Evolutionary conservation across 179 eudicot species (phyloP), one percentile per base, ranked within the genome.

Genomic region (Beta lomatogona): DNA sequence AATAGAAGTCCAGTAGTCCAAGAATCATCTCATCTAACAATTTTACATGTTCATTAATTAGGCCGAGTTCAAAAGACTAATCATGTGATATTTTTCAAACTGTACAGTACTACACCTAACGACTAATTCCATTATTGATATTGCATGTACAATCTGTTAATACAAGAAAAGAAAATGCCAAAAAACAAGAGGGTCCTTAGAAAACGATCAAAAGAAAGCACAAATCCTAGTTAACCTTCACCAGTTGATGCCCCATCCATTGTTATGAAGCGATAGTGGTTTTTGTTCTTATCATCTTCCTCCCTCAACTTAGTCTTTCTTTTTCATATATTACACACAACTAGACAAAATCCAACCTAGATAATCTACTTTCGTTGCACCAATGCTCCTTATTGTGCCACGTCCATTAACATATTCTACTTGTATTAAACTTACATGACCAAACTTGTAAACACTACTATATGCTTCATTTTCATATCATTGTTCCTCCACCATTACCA

Each of bases 331-430:
- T 55, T 31, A 76, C 31, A 25, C 61, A 53, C 80, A 55, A 76
- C 15, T 80, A 28, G 81, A 81, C 83, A 84, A 84, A 72, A 77
- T 73, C 59, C 60, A 22, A 73, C 41, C 79, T 81, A 50, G 59
- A 69, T 75, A 5, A 79, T 79, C 71, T 41, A 21, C 72, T 31
- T 76, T 9, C 46, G 12, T 41, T 6, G 65, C 22, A 19, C 53
- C 77, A 53, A 36, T 84, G 76, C 81, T 13, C 36, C 45, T 80
- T 80, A 55, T 77, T 66, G 41, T 22, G 75, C 84, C 86, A 81
- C 84, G 83, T 71, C 53, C 75, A 48, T 36, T 57, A 50, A 48
- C 66, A 53, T 45, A 15, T 67, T 5, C 58, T 9, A 36, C 8
- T 54, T 44, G 69, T 45, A 50, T n/a, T 63, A 9, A 1, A 22